phyloP scores from a whole-genome alignment of 345 rosid species.

The Sisymbrium altissimum region DNA sequence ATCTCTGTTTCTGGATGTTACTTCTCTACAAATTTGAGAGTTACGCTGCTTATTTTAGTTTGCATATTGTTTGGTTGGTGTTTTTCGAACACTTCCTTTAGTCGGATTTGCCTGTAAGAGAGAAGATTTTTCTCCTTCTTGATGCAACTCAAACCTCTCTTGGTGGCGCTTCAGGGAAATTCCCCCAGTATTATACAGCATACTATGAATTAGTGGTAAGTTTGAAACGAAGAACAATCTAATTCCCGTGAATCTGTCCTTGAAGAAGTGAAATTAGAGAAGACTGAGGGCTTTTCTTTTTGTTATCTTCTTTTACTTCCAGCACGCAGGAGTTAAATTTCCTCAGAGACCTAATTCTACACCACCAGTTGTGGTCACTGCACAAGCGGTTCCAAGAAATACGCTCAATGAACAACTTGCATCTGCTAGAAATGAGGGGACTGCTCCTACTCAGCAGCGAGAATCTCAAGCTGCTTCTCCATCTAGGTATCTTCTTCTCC shows the following conservation, averaged over 20 bases:
- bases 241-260: neutral
- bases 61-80: neutral
- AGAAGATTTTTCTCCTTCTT: slow-evolving; percentile 87
- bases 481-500: slow-evolving; percentile 55
- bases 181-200: slow-evolving; percentile 81
- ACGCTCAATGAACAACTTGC: slow-evolving; percentile 60
- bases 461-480: slow-evolving; percentile 57
- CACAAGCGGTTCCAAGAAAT: slow-evolving; percentile 39
- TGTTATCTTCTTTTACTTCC: slow-evolving; percentile 27
- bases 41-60: slow-evolving; percentile 23
- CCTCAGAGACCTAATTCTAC: slow-evolving; percentile 50
- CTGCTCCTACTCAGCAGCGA: slow-evolving; percentile 37
- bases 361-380: slow-evolving; percentile 41
- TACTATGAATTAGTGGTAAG: slow-evolving; percentile 93
- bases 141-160: slow-evolving; percentile 96
- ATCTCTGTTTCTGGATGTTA: slow-evolving; percentile 8
- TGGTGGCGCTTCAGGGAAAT: slow-evolving; percentile 87
- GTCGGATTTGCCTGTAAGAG: slow-evolving; percentile 84
- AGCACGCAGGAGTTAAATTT: slow-evolving; percentile 86
- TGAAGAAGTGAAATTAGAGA: neutral
- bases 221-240: slow-evolving; percentile 5
- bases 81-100: slow-evolving; percentile 29
- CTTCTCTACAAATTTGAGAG: slow-evolving; percentile 6
- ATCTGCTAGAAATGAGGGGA: slow-evolving; percentile 45
- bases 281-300: slow-evolving; percentile 10